Base-by-base conservation (phyloP, 1,139 yeast species). In the Yamadazyma trypodendri region DNA sequence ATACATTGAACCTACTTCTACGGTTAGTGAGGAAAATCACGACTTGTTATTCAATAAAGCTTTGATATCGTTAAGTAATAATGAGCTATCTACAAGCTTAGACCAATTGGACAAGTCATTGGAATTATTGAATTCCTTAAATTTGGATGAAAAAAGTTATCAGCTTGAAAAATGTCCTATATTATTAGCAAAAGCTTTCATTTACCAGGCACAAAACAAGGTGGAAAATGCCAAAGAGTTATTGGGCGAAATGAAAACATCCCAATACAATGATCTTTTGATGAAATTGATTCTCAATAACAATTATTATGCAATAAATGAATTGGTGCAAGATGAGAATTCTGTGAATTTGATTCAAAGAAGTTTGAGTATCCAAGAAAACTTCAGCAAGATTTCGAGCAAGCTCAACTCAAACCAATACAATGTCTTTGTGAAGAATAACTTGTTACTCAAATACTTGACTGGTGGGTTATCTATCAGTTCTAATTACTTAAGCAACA, bases 1-100 rank as follows among this genome's bases (percentile, higher is more conserved):
- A 24, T 28, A 31, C n/a, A 25, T 32, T 36, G 21, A 32, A 5
- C 40, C 52, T 2, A 28, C 40, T 32, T 36, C 35, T 18, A 28
- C 23, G 18, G 43, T 39, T 15, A 48, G 44, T n/a, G 40, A 39
- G 14, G 55, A 32, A 13, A 32, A 32, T 24, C 69, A 71, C 50
- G 77, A 72, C 45, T 54, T 63, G 35, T 51, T 60, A 17, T 88
- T 86, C 65, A 92, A 92, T 60, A 76, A 77, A 27, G 83, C 96
- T 0, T 64, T 81, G 43, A 69, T 77, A 34, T 59, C 63, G 36
- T 57, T 82, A 51, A 70, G 77, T 42, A 56, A 67, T 36, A 72
- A 74, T 4, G 60, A 75, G 27, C 64, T 61, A 32, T 49, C 52
- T 0, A 50, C 55, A 17, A 77, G 90, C 1, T 57, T 81, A 24